These are phyloP conservation scores for Verticillium klebahnii DNA, from an alignment of 2,329 filamentous ascomycete genomes.

Conservation along the genomic window DNA sequence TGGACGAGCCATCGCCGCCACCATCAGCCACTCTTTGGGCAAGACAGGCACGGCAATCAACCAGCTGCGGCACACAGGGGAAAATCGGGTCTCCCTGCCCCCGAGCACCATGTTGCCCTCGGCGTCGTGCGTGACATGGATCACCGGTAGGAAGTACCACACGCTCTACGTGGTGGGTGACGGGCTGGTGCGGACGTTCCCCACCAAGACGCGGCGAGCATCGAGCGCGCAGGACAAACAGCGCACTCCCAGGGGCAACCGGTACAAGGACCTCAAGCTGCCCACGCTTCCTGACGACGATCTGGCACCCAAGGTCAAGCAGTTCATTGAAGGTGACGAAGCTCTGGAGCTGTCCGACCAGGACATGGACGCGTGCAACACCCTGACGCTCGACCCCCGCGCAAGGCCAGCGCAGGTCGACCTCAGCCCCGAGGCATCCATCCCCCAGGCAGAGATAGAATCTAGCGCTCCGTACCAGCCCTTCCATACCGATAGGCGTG, in stretches of 20 bases:
- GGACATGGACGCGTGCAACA: constrained; percentile 50
- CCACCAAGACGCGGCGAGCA: constrained; percentile 50
- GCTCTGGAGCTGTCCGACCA: constrained; percentile 49
- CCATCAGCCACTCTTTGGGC: constrained; percentile 69
- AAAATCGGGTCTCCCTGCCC: constrained; percentile 70
- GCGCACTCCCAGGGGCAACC: constrained; percentile 48
- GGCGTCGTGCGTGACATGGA: constrained; percentile 60
- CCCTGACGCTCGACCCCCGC: constrained; percentile 43
- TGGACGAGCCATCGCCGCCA: constrained; percentile 66
- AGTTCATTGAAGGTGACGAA: constrained; percentile 53
- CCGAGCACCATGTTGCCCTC: constrained; percentile 47
- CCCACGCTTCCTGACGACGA: constrained; percentile 56
- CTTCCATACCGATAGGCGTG: constrained; percentile 86
- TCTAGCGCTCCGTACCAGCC: constrained; percentile 94
- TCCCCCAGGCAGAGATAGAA: constrained; percentile 80
- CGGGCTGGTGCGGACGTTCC: constrained; percentile 63
- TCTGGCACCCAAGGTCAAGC: constrained; percentile 51
- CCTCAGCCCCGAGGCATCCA: constrained; percentile 56
- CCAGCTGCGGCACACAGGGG: constrained; percentile 68
- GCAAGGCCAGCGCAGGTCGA: constrained; percentile 31
- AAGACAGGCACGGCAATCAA: constrained; percentile 67
- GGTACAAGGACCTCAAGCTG: constrained; percentile 64
- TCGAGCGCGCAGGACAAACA: constrained; percentile 49
- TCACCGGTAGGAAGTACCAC: constrained; percentile 57
- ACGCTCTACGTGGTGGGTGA: constrained; percentile 61